Evolutionary conservation across 305 asterid species (phyloP), one percentile per base, ranked within the genome.

Genomic region (Fraxinus platypoda): DNA sequence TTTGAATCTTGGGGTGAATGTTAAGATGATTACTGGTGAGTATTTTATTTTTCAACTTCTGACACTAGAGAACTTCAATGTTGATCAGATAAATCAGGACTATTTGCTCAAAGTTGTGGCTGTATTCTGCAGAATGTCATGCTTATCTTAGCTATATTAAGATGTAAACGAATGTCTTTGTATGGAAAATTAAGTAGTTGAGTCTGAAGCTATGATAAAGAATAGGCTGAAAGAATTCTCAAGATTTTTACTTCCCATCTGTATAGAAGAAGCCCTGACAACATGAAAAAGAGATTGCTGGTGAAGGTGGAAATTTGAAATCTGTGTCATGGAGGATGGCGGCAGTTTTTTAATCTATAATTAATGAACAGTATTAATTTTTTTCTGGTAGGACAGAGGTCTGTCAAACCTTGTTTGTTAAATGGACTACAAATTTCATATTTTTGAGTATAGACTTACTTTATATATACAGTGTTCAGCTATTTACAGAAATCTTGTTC

Each of bases 1-100:
- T 66, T 84, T 94, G 83, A 87, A 89, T 86, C 90, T 94, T 66
- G 97, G 98, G 66, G 95, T 94, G 71, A 92, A 91, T 85, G 94
- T 94, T 43, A 92, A 94, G 86, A 92, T 94, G 98, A 94, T 94
- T 43, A 92, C 98, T 83, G 97, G 98, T 93, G 82, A 79, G 90
- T 83, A 31, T 78, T 35, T 62, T 28, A 54, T 8, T 31, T 57
- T 57, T 19, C 9, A 57, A 57, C 28, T 57, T 57, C 68, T 57
- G 68, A n/a, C 68, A 7, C 25, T 57, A 19, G 25, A 21, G 28
- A 57, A 57, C 15, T 84, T 34, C 6, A 19, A 7, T 57, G 59
- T 49, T 49, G 59, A 49, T 49, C 21, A 49, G 59, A 49, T 49
- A 49, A 15, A 49, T 49, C 68, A n/a, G 68, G 12, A 57, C 28